phyloP scores from a whole-genome alignment of 202 grass and related monocot species.

The Tripidium arundinaceum region DNA sequence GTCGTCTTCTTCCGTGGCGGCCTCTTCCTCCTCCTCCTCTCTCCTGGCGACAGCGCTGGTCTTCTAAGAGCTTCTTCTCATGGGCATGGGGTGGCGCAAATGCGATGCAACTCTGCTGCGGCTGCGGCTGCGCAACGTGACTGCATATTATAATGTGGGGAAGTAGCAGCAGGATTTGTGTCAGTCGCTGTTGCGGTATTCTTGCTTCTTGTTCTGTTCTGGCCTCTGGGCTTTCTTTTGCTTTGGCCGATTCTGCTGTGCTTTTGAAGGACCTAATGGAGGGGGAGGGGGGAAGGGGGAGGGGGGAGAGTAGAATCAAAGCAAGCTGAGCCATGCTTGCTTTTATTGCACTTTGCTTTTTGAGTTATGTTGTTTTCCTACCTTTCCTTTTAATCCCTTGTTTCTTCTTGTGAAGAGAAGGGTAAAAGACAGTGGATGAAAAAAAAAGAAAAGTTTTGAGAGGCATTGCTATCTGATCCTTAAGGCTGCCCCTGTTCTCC shows the following conservation, averaged over 20 bases:
- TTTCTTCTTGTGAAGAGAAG: conserved; percentile 33
- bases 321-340: conserved; percentile 42
- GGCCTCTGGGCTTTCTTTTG: conserved; percentile 41
- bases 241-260: conserved; percentile 60
- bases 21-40: background rate
- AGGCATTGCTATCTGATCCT: conserved; percentile 45
- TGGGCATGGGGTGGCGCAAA: conserved; percentile 33
- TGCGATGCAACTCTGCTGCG: conserved; percentile 25
- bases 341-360: conserved; percentile 45
- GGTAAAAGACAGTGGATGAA: conserved; percentile 16
- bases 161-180: conserved; percentile 46
- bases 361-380: conserved; percentile 46
- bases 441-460: conserved; percentile 38
- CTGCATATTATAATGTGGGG: conserved; percentile 60
- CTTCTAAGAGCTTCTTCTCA: conserved; percentile 29
- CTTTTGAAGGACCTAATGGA: conserved; percentile 55
- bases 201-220: conserved; percentile 68
- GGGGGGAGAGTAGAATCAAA: conserved; percentile 47
- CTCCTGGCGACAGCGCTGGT: conserved; percentile 1
- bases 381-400: conserved; percentile 46
- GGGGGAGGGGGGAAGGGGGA: background rate
- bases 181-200: conserved; percentile 58
- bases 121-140: conserved; percentile 3
- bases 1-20: background rate
- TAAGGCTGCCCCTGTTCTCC: conserved; percentile 46